Conservation (phyloP, 2,329 filamentous ascomycete species). For the Hypocreales sp. region DNA sequence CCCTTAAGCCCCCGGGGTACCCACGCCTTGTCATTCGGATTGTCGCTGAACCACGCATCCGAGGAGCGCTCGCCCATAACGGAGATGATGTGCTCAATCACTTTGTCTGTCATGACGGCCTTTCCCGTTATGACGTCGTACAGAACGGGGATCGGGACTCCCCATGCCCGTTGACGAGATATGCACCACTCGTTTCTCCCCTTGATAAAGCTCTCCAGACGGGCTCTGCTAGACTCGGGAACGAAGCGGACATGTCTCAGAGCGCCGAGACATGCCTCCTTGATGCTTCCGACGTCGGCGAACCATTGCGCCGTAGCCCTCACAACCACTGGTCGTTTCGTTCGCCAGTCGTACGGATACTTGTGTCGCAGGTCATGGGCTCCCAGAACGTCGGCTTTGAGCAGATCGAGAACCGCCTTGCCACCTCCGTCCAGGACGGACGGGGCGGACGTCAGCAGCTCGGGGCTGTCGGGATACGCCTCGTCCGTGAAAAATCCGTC, state of each 20-base stretch:
- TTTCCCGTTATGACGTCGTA: constrained; percentile 60
- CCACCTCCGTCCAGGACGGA: constrained; percentile 58
- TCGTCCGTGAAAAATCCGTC: constrained; percentile 67
- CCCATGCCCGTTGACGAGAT: constrained; percentile 89
- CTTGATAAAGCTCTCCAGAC: constrained; percentile 74
- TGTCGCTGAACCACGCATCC: constrained; percentile 92
- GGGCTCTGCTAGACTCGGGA: constrained; percentile 54
- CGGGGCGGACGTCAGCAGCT: constrained; percentile 48
- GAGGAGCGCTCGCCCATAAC: constrained; percentile 64
- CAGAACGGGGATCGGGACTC: constrained; percentile 85
- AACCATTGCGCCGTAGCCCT: constrained; percentile 97
- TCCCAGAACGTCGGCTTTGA: constrained; percentile 50
- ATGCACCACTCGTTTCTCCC: constrained; percentile 96
- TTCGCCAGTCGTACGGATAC: constrained; percentile 96
- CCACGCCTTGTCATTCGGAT: constrained; percentile 62
- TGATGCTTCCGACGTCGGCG: constrained; percentile 76
- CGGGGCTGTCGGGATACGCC: constrained; percentile 57
- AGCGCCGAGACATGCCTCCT: constrained; percentile 53
- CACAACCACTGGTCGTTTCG: constrained; percentile 81
- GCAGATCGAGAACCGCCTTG: constrained; percentile 50
- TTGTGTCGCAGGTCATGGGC: constrained; percentile 70
- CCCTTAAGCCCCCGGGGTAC: constrained; percentile 47
- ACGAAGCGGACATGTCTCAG: constrained; percentile 63
- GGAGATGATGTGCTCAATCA: constrained; percentile 70
- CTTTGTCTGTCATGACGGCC: constrained; percentile 64